phyloP scores from a whole-genome alignment of 176 grass and related monocot genomes.

The Avena atlantica region DNA sequence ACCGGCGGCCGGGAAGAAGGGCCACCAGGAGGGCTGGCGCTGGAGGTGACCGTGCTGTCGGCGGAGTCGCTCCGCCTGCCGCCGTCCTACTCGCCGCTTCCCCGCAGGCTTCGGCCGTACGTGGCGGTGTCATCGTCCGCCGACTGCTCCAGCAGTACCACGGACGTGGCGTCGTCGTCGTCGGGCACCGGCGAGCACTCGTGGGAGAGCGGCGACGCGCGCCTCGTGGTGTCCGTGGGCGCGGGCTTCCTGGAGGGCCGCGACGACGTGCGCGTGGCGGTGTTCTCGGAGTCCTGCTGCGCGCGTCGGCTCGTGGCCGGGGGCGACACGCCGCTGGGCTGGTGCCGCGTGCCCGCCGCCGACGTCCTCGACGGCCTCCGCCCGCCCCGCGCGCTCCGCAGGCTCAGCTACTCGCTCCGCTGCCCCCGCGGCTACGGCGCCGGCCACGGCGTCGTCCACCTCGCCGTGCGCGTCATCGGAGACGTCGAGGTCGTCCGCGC shows the following conservation, averaged over 20 bases:
- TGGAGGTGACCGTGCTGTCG: conserved; percentile 84
- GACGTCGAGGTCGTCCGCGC: conserved; percentile 26
- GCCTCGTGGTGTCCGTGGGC: conserved; percentile 56
- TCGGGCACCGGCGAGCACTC: conserved; percentile 47
- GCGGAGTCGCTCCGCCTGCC: conserved; percentile 70
- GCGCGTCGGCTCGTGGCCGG: conserved; percentile 28
- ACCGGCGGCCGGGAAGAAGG: conserved; percentile 26
- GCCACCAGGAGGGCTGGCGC: conserved; percentile 30
- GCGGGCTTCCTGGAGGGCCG: conserved; percentile 61
- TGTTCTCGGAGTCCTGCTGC: conserved; percentile 55
- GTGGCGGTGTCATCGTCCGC: conserved; percentile 52
- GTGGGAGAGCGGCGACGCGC: not conserved
- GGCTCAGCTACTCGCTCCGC: conserved; percentile 85
- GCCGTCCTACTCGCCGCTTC: conserved; percentile 51
- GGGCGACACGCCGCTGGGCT: conserved; percentile 65
- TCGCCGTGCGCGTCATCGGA: conserved; percentile 77
- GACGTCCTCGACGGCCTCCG: conserved; percentile 85
- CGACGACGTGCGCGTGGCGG: conserved; percentile 49
- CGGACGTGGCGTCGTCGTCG: conserved; percentile 43
- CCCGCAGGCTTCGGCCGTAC: conserved; percentile 73
- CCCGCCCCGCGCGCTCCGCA: conserved; percentile 60
- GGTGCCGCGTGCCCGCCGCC: conserved; percentile 57
- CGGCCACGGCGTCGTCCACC: conserved; percentile 65
- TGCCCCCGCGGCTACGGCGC: conserved; percentile 41
- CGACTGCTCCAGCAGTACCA: conserved; percentile 9